Evolutionary conservation across 139 green algal species (phyloP), one percentile per base, ranked within the genome.

Genomic region (Volvox reticuliferus): DNA sequence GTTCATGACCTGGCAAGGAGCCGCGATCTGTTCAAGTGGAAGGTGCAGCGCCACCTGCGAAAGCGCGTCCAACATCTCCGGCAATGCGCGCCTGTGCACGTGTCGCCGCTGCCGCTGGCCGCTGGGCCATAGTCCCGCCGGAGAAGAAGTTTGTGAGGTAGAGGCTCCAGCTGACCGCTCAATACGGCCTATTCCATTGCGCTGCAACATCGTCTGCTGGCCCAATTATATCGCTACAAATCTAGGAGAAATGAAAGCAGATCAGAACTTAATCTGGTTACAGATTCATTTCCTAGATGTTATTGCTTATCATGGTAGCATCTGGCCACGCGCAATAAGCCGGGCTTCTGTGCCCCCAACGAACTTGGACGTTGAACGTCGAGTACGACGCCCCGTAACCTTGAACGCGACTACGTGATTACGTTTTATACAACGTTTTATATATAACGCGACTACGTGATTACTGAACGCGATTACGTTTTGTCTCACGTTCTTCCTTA

Each of bases 1-100:
- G 84, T 98, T 98, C 95, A 98, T 96, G 9, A 93, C 93, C 18
- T 93, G 96, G 92, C 97, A 99, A 17, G 97, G 97, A 44, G 97
- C 88, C 24, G 95, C 95, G 0, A 99, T 92, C 0, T 94, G 93
- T 93, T 93, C 96, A 76, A 99, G 75, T 1, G 93, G 91, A 61
- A 98, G 86, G 84, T 97, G 91, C 28, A 55, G 75, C 55, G 67
- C 33, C 13, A 91, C 24, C 61, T 37, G 24, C n/a, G 50, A 28
- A 17, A 91, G 76, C 76, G 87, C 61, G 35, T 91, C 87, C 12
- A 68, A 33, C 26, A 86, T 37, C 87, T 91, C 87, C 20, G 85
- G 85, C 20, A 55, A 75, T 63, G 86, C 86, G 30, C 55, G 50
- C 9, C 21, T 55, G 63, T 32, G 37, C 68, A 89, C 69, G 26